Evolutionary conservation across 441 rosid genomes (phyloP).

Genomic region (Breynia disticha): DNA sequence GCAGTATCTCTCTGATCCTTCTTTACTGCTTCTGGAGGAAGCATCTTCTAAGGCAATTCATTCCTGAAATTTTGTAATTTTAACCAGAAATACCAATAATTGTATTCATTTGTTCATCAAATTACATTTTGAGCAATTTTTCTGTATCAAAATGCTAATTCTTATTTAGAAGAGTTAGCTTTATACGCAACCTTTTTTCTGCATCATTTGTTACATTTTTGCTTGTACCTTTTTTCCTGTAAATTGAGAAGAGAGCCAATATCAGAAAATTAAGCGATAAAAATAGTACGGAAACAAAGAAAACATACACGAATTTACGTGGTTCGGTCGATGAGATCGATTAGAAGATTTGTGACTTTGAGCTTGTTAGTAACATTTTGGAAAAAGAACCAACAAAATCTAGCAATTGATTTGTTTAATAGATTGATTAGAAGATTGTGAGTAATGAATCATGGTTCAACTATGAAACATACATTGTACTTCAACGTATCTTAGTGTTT

Average conservation of each 20-base stretch:
- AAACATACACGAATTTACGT: too few relatives aligned
- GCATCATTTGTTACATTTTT: not conserved
- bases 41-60: slow-evolving; percentile 16
- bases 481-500: not conserved
- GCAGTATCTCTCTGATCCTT: slow-evolving; percentile 44
- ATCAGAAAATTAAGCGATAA: too few relatives aligned
- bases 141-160: too few relatives aligned
- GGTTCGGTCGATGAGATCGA: too few relatives aligned
- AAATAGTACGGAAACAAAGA: too few relatives aligned
- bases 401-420: slow-evolving; percentile 7
- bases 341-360: not conserved
- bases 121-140: not conserved
- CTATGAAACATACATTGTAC: slow-evolving; percentile 1
- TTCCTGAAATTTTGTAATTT: slow-evolving; percentile 5
- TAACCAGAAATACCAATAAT: slow-evolving; percentile 5
- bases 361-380: not conserved
- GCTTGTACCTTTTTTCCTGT: too few relatives aligned
- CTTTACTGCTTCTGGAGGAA: slow-evolving; percentile 23
- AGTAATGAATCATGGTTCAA: slow-evolving; percentile 22
- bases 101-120: slow-evolving; percentile 18
- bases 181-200: not conserved
- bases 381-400: slow-evolving; percentile 14
- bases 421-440: slow-evolving; percentile 16
- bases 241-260: too few relatives aligned
- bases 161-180: too few relatives aligned